Evolutionary conservation across 139 green algal genomes (phyloP).

Genomic region (Coccomyxa sp.): DNA sequence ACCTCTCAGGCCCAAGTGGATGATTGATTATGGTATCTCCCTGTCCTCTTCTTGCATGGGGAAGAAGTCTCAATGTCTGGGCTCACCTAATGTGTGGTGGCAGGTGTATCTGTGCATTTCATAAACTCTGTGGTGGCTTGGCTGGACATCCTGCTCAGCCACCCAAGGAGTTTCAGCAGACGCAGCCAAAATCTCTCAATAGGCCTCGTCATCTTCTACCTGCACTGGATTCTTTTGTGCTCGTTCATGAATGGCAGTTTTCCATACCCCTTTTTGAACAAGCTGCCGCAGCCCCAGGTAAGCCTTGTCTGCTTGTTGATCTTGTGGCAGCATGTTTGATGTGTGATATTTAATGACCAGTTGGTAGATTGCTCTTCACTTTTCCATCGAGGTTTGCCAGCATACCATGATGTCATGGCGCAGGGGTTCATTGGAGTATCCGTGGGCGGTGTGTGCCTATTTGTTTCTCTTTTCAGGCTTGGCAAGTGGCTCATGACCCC

Average conservation of each 20-base stretch:
- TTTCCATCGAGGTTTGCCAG: too few species aligned
- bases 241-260: conserved; percentile 43
- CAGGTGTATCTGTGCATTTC: conserved; percentile 44
- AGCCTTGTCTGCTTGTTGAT: neutral
- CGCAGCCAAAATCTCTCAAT: conserved; percentile 5
- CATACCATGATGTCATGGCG: neutral
- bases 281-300: conserved; percentile 39
- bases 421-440: neutral
- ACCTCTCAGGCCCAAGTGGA: neutral
- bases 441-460: neutral
- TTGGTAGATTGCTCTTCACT: neutral
- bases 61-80: neutral
- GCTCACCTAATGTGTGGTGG: neutral
- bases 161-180: conserved; percentile 31
- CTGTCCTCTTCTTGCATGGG: neutral
- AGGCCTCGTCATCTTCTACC: conserved; percentile 1
- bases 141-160: conserved; percentile 50
- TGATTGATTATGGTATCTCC: neutral
- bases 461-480: neutral
- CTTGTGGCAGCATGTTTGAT: neutral
- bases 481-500: neutral
- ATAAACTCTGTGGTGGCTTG: conserved; percentile 54
- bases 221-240: conserved; percentile 34
- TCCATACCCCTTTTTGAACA: conserved; percentile 68
- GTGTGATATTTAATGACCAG: neutral